Evolutionary conservation across 2,329 filamentous ascomycete genomes (phyloP), one percentile per base, ranked within the genome.

Genomic region (Ophiostoma sp.): DNA sequence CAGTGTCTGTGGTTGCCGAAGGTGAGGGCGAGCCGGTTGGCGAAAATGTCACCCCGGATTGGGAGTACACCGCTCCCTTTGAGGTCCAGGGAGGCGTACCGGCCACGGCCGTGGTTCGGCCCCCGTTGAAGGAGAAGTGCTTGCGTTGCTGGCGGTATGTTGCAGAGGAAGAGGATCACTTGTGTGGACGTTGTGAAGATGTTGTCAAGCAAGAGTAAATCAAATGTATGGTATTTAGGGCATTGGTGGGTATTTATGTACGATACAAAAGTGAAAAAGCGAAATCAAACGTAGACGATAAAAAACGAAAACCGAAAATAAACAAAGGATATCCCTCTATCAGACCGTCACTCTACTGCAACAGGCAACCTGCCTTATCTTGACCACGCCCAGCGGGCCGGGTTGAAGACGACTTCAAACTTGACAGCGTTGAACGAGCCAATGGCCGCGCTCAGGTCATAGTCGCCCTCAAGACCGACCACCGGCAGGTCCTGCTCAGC

Each of bases 101-200:
- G 73, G 83, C 82, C 45, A 82, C 77, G 39, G 85, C 84, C 28
- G 81, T 83, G 76, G 84, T 87, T 28, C 76, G 86, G 69, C 85
- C 88, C 73, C 88, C 88, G 0, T 80, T 78, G 77, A 78, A 85
- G 15, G 82, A 86, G 64, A 99, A 98, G 81, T 99, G 96, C 80
- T 86, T 89, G 0, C 87, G 96, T 69, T 99, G 96, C 83, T 99
- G 96, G 96, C 89, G 92, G 75, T 97, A 93, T 81, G 86, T 92
- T 31, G 90, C 92, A n/a, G 84, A 87, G n/a, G 82, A 82, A 66
- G 86, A 91, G 77, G 89, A 92, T 22, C 81, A 84, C 52, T 83
- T 97, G 22, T 98, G 95, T 81, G 82, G 81, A 68, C 85, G 94
- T 79, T 98, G 95, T 80, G 89, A 91, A 39, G 87, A 89, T 15